Evolutionary conservation across 768 basidiomycete genomes (phyloP).

Genomic region (Mycena leptocephala): DNA sequence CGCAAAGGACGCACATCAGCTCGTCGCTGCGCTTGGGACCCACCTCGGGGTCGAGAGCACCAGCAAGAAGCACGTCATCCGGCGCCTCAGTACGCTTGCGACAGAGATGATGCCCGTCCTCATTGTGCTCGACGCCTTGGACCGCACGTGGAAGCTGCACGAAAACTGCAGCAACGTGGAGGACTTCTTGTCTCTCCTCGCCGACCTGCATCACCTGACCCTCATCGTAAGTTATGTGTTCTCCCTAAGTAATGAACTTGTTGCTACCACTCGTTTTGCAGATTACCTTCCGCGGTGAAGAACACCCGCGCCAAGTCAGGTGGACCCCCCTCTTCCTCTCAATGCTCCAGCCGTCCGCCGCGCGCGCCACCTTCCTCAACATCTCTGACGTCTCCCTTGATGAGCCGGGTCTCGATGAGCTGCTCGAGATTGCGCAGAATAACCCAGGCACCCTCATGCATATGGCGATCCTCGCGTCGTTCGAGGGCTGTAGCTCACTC

Average conservation of each 20-base stretch:
- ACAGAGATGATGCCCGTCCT: constrained; percentile 8
- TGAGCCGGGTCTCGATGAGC: constrained; percentile 15
- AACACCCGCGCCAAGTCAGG: constrained; percentile 29
- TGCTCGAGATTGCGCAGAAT: constrained; percentile 21
- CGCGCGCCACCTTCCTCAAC: constrained; percentile 34
- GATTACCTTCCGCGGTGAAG: constrained; percentile 29
- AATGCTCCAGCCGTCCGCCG: constrained; percentile 16
- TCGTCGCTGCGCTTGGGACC: not conserved
- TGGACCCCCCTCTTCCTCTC: constrained; percentile 38
- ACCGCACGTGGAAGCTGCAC: constrained; percentile 17
- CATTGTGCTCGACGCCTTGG: constrained; percentile 26
- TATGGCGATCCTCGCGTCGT: constrained; percentile 29
- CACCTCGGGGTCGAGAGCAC: not conserved
- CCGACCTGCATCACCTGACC: constrained; percentile 27
- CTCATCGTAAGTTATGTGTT: constrained; percentile 18
- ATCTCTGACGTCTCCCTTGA: constrained; percentile 33
- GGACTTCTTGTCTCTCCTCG: constrained; percentile 26
- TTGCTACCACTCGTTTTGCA: not conserved
- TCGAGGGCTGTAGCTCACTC: constrained; percentile 29
- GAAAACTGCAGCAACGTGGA: constrained; percentile 16
- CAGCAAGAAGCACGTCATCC: constrained; percentile 12
- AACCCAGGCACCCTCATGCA: not conserved
- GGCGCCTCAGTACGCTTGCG: not conserved
- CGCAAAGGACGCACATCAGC: not conserved
- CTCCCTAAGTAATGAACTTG: not conserved